These are phyloP conservation scores for Bacidia gigantensis DNA, from an alignment of 495 filamentous ascomycete genomes.

Conservation along the genomic window DNA sequence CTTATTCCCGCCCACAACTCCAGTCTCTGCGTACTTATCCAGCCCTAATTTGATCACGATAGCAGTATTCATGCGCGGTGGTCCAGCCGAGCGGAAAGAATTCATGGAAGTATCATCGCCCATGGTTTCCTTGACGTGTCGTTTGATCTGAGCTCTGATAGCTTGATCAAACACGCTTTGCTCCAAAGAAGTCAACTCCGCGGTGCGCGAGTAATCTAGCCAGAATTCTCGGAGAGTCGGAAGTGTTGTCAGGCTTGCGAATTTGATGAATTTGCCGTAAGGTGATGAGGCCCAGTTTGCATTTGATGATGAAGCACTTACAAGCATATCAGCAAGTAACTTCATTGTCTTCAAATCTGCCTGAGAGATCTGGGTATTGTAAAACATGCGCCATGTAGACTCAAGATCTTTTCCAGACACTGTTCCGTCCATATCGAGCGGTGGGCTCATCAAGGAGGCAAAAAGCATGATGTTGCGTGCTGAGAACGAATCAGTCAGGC, in stretches of 20 bases:
- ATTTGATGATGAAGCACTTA: slow-evolving; percentile 17
- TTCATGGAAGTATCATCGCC: neutral
- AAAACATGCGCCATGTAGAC: slow-evolving; percentile 41
- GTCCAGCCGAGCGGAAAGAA: neutral
- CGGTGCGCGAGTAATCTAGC: neutral
- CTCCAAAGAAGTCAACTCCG: neutral
- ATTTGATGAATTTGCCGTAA: neutral
- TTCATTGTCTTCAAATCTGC: slow-evolving; percentile 22
- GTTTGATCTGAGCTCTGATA: neutral
- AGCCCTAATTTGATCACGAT: neutral
- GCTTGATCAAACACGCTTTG: neutral
- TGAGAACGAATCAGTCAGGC: slow-evolving; percentile 5
- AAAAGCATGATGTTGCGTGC: slow-evolving; percentile 41
- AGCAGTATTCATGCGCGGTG: neutral
- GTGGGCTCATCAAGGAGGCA: slow-evolving; percentile 30
- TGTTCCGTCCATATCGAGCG: slow-evolving; percentile 9
- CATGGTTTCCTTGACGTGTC: neutral
- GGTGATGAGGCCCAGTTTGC: neutral
- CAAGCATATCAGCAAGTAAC: slow-evolving; percentile 28
- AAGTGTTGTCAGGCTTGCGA: neutral
- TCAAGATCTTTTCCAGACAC: neutral
- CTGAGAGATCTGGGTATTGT: slow-evolving; percentile 33
- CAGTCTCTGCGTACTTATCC: neutral
- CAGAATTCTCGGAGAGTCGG: neutral
- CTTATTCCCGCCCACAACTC: neutral